Percentiles rank a stretch among this genome's conserved stretches.
Evolutionary conservation across 2,329 filamentous ascomycete species (phyloP).

Genomic region (Achaetomium macrosporum): DNA sequence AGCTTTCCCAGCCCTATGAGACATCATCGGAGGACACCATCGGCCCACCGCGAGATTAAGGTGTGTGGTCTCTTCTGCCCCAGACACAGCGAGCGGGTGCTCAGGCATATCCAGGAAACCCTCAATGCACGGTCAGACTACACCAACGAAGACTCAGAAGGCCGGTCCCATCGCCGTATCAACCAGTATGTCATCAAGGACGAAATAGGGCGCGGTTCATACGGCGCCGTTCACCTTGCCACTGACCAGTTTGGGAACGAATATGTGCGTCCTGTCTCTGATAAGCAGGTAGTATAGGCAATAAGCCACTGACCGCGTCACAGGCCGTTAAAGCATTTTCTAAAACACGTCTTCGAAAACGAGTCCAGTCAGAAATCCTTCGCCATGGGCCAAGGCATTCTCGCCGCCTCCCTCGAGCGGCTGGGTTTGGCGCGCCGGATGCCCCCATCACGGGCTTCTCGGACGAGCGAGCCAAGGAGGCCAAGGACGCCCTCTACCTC

Average conservation of each 20-base stretch:
- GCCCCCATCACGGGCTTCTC: constrained; percentile 25
- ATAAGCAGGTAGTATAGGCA: too few species aligned
- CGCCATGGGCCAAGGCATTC: constrained; percentile 23
- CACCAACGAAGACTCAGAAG: constrained; percentile 76
- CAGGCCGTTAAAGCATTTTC: constrained; percentile 98
- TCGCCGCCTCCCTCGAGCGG: constrained; percentile 20
- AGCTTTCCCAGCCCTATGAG: constrained; percentile 49
- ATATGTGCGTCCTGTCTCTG: constrained; percentile 60
- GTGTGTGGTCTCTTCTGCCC: constrained; percentile 30
- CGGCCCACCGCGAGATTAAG: constrained; percentile 53
- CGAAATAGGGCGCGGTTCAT: constrained; percentile 95
- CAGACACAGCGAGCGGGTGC: background rate
- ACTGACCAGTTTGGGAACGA: constrained; percentile 85
- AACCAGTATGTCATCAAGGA: constrained; percentile 94
- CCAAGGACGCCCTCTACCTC: constrained; percentile 67
- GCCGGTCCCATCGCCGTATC: constrained; percentile 74
- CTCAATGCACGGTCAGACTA: constrained; percentile 85
- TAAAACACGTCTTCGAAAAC: constrained; percentile 81
- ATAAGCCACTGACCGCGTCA: constrained; percentile 10
- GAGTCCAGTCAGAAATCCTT: constrained; percentile 83
- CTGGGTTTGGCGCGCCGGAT: constrained; percentile 25
- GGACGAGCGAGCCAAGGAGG: constrained; percentile 51
- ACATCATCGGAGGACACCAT: constrained; percentile 53
- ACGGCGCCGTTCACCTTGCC: constrained; percentile 86
- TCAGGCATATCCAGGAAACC: constrained; percentile 60